Conservation (phyloP, 2,329 filamentous ascomycete genomes). For the Fusarium sp. region DNA sequence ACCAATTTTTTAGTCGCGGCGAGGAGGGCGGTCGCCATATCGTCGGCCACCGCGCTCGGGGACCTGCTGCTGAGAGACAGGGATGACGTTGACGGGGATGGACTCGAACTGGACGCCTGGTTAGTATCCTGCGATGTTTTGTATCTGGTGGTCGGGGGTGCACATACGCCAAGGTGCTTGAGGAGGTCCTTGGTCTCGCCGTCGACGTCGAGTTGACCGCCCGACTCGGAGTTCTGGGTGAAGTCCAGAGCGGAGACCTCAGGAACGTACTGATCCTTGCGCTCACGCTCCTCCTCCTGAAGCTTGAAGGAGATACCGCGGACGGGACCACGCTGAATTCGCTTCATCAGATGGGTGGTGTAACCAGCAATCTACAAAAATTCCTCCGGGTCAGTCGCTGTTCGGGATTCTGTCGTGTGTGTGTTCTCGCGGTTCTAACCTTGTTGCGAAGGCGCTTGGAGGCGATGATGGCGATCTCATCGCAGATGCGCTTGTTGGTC, state of each 20-base stretch:
- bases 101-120: constrained; percentile 78
- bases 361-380: constrained; percentile 85
- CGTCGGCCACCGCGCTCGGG: constrained; percentile 79
- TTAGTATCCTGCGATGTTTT: constrained; percentile 41
- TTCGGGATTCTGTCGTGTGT: background rate
- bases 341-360: constrained; percentile 99
- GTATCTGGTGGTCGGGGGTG: background rate
- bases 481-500: constrained; percentile 99
- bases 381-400: constrained; percentile 30
- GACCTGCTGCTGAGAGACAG: constrained; percentile 86
- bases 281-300: constrained; percentile 99
- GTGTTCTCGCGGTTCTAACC: constrained; percentile 59
- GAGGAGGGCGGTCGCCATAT: constrained; percentile 69
- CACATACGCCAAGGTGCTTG: constrained; percentile 97
- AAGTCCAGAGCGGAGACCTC: constrained; percentile 99
- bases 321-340: constrained; percentile 98
- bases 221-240: constrained; percentile 89
- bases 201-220: constrained; percentile 94
- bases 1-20: constrained; percentile 50
- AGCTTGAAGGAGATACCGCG: constrained; percentile 99
- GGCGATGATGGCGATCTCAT: constrained; percentile 99
- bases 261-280: constrained; percentile 99
- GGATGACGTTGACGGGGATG: constrained; percentile 94
- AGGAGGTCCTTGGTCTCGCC: constrained; percentile 98
- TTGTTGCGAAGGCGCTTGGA: constrained; percentile 99